These are phyloP conservation scores for Malbranchea zuffiana DNA, from an alignment of 2,329 filamentous ascomycete species.

Conservation along the genomic window DNA sequence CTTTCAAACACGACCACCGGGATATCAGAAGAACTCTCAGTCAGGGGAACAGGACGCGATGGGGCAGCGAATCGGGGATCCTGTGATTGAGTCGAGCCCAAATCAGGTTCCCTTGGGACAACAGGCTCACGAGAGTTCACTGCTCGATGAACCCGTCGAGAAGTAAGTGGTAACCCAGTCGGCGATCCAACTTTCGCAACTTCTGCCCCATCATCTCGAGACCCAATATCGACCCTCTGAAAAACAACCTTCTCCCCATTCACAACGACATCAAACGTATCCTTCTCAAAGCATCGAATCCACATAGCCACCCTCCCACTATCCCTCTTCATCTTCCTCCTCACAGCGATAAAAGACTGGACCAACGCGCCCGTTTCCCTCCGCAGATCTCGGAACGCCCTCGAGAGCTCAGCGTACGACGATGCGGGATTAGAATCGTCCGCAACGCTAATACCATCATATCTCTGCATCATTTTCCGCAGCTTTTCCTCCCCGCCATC, in stretches of 20 bases:
- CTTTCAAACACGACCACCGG: slow-evolving; percentile 4
- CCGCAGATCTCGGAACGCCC: slow-evolving; percentile 28
- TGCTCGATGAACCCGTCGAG: too few species aligned
- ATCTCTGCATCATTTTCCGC: too few species aligned
- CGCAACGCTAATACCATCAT: too few species aligned
- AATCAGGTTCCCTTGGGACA: slow-evolving; percentile 3
- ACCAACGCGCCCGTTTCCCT: slow-evolving; percentile 21
- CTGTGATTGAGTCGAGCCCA: slow-evolving; percentile 13
- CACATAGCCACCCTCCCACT: slow-evolving; percentile 26
- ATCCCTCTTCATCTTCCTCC: slow-evolving; percentile 23
- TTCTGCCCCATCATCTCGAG: background rate
- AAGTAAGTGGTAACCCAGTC: background rate
- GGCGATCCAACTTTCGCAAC: background rate
- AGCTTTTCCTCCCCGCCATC: too few species aligned
- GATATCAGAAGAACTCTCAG: slow-evolving; percentile 12
- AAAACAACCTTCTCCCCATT: slow-evolving; percentile 22
- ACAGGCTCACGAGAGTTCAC: background rate
- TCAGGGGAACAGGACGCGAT: slow-evolving; percentile 3
- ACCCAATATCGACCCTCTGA: slow-evolving; percentile 13
- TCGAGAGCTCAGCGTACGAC: too few species aligned
- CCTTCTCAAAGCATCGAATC: slow-evolving; percentile 21
- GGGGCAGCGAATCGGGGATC: slow-evolving; percentile 8
- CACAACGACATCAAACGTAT: slow-evolving; percentile 23
- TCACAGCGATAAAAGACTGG: slow-evolving; percentile 22
- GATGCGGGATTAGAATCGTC: too few species aligned